Conservation (phyloP, 2,329 filamentous ascomycete species). For the Ceratocystis diversiconidia region DNA sequence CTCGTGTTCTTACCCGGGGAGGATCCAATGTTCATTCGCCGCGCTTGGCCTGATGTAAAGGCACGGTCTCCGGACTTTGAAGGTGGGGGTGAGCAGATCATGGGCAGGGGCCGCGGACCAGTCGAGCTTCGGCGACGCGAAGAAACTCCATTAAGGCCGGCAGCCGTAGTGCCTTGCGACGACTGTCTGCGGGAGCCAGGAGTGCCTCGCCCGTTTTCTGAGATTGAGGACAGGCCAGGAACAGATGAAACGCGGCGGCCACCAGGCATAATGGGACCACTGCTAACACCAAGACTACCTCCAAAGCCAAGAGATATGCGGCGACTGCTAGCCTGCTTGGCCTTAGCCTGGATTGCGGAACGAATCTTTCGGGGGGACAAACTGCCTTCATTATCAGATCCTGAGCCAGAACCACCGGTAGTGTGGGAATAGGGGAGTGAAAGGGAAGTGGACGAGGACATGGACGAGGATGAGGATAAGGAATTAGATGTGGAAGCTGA, state of each 20-base stretch:
- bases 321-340: constrained; percentile 7
- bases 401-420: constrained; percentile 13
- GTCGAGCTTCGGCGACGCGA: constrained; percentile 35
- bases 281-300: constrained; percentile 1
- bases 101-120: constrained; percentile 38
- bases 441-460: not conserved
- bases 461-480: constrained; percentile 1
- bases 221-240: constrained; percentile 33
- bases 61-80: constrained; percentile 21
- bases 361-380: constrained; percentile 18
- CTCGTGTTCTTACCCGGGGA: constrained; percentile 26
- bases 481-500: constrained; percentile 5
- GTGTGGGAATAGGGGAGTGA: not conserved
- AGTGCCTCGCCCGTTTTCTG: constrained; percentile 33
- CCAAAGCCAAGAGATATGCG: constrained; percentile 15
- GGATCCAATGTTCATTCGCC: constrained; percentile 40
- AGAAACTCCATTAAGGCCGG: constrained; percentile 26
- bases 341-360: constrained; percentile 16
- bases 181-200: not conserved
- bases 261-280: not conserved
- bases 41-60: constrained; percentile 41
- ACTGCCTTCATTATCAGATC: constrained; percentile 18
- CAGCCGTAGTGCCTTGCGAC: not conserved
- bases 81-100: constrained; percentile 37
- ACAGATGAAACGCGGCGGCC: constrained; percentile 24